Conservation (phyloP, 2,329 filamentous ascomycete genomes). For the Diaporthe eres region DNA sequence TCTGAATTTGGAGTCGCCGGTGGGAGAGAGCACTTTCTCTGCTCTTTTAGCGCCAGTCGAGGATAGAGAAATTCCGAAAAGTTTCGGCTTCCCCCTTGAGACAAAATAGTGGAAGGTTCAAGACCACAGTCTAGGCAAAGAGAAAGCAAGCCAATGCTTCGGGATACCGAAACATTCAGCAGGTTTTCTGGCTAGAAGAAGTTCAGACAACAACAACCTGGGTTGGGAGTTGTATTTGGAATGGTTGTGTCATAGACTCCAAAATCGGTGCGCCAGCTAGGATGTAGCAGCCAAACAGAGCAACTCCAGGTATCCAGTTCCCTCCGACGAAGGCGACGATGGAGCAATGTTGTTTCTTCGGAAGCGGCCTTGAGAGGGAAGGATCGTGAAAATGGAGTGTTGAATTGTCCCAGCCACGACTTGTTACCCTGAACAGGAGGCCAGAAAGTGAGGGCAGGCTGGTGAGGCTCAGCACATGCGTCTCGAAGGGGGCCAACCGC, state of each 20-base stretch:
- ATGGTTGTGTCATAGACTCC: conserved; percentile 40
- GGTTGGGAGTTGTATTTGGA: conserved; percentile 19
- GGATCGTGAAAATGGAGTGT: background rate
- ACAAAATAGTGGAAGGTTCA: background rate
- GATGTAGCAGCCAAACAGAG: conserved; percentile 30
- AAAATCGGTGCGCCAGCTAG: conserved; percentile 29
- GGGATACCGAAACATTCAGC: background rate
- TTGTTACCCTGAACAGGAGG: background rate
- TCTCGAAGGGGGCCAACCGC: conserved; percentile 3
- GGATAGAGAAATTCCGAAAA: background rate
- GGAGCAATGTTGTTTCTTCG: background rate
- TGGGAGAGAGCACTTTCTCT: background rate
- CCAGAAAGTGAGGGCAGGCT: background rate
- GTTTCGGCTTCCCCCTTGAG: conserved; percentile 22
- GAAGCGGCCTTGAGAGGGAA: background rate
- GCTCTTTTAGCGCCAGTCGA: background rate
- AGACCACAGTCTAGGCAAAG: background rate
- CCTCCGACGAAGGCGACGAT: background rate
- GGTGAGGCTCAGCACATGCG: conserved; percentile 21
- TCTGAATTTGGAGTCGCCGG: background rate
- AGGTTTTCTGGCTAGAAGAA: background rate
- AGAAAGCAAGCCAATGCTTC: background rate
- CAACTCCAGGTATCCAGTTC: background rate
- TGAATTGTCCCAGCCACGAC: background rate
- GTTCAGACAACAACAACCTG: background rate